A percentile compares a stretch with the other conserved stretches of the same genome.
These are phyloP conservation scores for Saccharomyces pastorianus DNA, from an alignment of 1,139 yeast species.

Conservation along the genomic window DNA sequence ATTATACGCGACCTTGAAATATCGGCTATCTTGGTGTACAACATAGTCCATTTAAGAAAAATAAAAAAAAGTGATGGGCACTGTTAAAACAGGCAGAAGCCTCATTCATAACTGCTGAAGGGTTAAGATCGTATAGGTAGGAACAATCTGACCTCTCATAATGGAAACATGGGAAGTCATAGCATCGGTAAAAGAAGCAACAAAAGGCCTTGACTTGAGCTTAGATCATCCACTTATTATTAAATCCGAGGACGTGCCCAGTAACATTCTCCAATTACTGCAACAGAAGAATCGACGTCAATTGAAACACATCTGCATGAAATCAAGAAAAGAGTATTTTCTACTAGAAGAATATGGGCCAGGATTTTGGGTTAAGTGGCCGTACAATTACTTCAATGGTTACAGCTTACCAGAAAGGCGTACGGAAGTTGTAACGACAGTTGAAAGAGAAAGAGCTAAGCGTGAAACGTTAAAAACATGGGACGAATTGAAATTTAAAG, in stretches of 20 bases:
- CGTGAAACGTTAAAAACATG: conserved; percentile 9
- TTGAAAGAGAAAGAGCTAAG: background rate
- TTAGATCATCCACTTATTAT: conserved; percentile 7
- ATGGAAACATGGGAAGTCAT: conserved; percentile 20
- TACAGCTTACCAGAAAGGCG: background rate
- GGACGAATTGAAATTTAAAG: conserved; percentile 9
- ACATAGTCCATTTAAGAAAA: background rate
- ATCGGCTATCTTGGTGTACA: background rate
- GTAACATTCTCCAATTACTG: background rate
- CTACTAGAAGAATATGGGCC: conserved; percentile 17
- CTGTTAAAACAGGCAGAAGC: background rate
- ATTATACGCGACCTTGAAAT: background rate
- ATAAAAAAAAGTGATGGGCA: background rate
- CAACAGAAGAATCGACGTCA: background rate
- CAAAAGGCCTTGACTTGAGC: conserved; percentile 8
- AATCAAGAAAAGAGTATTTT: conserved; percentile 3
- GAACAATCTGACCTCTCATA: background rate
- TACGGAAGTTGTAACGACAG: background rate
- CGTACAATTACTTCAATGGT: conserved; percentile 2
- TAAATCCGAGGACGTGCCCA: conserved; percentile 7
- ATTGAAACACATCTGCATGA: conserved; percentile 7
- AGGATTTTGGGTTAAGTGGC: conserved; percentile 16
- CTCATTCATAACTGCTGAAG: background rate
- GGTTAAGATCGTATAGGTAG: background rate
- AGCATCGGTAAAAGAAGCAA: conserved; percentile 10